A percentile compares a stretch with the other conserved stretches of the same genome.
Evolutionary conservation across 1,284 basidiomycete genomes (phyloP).

Genomic region (Tetrapyrgos nigripes): DNA sequence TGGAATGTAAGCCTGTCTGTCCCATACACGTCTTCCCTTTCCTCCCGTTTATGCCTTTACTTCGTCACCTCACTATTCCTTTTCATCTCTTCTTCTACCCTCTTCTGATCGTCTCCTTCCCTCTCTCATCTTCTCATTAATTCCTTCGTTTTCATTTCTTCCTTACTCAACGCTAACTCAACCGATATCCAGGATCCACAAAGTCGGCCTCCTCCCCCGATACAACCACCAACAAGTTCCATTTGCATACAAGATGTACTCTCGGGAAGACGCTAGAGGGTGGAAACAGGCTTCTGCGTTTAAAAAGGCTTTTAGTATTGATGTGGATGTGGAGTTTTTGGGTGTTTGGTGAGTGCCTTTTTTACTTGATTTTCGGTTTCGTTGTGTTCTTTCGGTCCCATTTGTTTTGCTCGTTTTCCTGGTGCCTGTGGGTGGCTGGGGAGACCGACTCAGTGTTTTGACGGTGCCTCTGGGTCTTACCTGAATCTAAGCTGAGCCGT

Average conservation of each 20-base stretch:
- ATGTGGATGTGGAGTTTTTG: conserved; percentile 52
- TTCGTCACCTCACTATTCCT: no score
- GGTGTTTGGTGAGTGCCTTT: conserved; percentile 48
- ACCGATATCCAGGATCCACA: conserved; percentile 1
- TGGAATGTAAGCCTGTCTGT: conserved; percentile 38
- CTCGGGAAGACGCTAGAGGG: conserved; percentile 45
- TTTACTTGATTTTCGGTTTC: neutral
- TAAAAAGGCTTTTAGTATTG: conserved; percentile 57
- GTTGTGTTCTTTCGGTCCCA: neutral
- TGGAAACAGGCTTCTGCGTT: conserved; percentile 50
- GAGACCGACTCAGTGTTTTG: no score
- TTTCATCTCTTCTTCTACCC: no score
- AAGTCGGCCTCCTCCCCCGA: conserved; percentile 58
- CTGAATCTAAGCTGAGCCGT: no score
- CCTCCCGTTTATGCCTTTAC: no score
- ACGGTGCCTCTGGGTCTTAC: no score
- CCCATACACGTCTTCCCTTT: no score
- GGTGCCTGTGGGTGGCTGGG: no score
- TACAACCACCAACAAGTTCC: conserved; percentile 60
- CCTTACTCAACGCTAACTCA: conserved; percentile 33
- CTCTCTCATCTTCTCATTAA: no score
- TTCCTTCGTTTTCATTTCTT: no score
- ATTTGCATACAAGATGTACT: conserved; percentile 66
- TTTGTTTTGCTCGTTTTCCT: neutral
- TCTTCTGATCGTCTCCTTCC: no score